Percentiles rank a stretch among this genome's conserved stretches.
Evolutionary conservation across 352 stramenopile species (phyloP).

Genomic region (Phytophthora kernoviae): DNA sequence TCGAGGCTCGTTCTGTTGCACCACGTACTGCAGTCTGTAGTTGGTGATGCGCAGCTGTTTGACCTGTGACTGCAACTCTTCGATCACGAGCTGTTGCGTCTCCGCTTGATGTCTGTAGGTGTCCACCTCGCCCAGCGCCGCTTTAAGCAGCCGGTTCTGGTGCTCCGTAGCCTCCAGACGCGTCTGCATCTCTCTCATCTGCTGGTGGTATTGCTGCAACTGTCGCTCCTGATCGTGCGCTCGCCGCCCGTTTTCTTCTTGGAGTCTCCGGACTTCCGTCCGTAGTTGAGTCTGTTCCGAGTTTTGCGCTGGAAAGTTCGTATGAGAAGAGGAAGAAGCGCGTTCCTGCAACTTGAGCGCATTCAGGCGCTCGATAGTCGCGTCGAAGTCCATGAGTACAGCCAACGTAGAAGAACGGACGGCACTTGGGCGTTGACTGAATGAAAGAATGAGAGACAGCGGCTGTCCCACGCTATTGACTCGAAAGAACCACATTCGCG

Average conservation of each 20-base stretch:
- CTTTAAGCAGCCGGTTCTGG: constrained; percentile 62
- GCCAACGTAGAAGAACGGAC: too few relatives aligned
- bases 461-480: background rate
- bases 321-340: constrained; percentile 4
- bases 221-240: constrained; percentile 53
- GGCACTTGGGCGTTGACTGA: background rate
- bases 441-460: background rate
- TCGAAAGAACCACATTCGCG: background rate
- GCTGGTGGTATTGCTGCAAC: constrained; percentile 49
- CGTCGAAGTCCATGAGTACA: constrained; percentile 58
- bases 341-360: constrained; percentile 71
- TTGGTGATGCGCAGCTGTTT: constrained; percentile 73
- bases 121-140: constrained; percentile 44
- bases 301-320: constrained; percentile 13
- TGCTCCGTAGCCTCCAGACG: constrained; percentile 50
- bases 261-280: constrained; percentile 46
- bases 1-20: constrained; percentile 69
- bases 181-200: constrained; percentile 54
- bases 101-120: constrained; percentile 49
- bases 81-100: constrained; percentile 71
- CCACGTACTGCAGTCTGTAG: constrained; percentile 72
- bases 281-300: constrained; percentile 27
- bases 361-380: constrained; percentile 74
- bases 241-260: constrained; percentile 52
- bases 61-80: constrained; percentile 70